Conservation (phyloP, 2,329 filamentous ascomycete species). For the Nemania abortiva region DNA sequence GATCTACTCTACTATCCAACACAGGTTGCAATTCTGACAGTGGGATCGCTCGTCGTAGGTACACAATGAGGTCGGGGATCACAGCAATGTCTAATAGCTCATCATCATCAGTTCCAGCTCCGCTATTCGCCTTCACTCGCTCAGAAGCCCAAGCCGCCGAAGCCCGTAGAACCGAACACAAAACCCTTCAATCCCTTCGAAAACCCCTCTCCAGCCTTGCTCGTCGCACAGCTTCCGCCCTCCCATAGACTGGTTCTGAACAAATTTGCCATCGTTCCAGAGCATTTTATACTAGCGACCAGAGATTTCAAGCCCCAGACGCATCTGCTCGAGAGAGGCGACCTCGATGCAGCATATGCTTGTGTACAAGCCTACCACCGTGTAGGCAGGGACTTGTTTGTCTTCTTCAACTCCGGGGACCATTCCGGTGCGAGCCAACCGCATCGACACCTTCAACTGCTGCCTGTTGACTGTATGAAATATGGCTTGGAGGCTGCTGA, state of each 20-base stretch:
- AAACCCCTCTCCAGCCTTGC: constrained; percentile 64
- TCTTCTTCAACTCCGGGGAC: constrained; percentile 77
- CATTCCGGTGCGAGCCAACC: constrained; percentile 79
- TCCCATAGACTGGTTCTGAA: constrained; percentile 76
- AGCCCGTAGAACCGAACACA: constrained; percentile 54
- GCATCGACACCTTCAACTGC: constrained; percentile 78
- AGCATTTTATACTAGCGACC: constrained; percentile 80
- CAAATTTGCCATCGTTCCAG: constrained; percentile 78
- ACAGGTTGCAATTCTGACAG: constrained; percentile 62
- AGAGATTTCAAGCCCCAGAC: constrained; percentile 73
- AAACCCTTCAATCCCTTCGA: constrained; percentile 73
- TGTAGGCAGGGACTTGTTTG: constrained; percentile 62
- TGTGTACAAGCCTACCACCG: constrained; percentile 69
- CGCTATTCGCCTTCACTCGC: constrained; percentile 77
- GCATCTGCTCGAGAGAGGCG: constrained; percentile 69
- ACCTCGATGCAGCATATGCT: constrained; percentile 71
- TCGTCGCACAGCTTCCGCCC: constrained; percentile 66
- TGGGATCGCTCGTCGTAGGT: constrained; percentile 48
- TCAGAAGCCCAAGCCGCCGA: constrained; percentile 69
- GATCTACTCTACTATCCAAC: constrained; percentile 68
- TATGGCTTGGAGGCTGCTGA: constrained; percentile 58
- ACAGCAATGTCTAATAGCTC: constrained; percentile 20
- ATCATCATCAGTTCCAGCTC: constrained; percentile 73
- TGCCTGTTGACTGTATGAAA: constrained; percentile 73
- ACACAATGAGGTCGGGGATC: constrained; percentile 2